Evolutionary conservation across 257 asterid species (phyloP).

Genomic region (Plantago major): DNA sequence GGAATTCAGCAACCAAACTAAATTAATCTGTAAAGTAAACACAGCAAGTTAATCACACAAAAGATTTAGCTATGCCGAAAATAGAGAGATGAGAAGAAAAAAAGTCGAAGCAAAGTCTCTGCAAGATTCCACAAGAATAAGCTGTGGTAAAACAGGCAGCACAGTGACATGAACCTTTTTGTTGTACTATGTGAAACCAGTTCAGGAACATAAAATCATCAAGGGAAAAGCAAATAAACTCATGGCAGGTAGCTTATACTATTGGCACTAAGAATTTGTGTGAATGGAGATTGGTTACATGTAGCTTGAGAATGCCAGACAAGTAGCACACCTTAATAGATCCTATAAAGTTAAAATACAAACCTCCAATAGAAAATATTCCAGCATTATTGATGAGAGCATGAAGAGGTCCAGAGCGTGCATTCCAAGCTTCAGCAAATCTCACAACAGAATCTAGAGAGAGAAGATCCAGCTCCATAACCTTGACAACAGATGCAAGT

Average conservation of each 20-base stretch:
- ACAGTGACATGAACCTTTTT: neutral
- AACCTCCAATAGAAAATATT: slow-evolving; percentile 85
- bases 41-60: too few relatives aligned
- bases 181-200: neutral
- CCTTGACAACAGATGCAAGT: slow-evolving; percentile 36
- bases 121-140: too few relatives aligned
- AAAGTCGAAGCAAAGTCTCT: too few relatives aligned
- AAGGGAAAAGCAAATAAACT: slow-evolving; percentile 4
- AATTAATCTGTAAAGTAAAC: neutral
- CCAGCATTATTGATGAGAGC: slow-evolving; percentile 94
- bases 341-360: slow-evolving; percentile 6
- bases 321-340: slow-evolving; percentile 12
- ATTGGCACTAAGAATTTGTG: neutral
- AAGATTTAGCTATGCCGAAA: neutral
- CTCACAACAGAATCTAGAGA: slow-evolving; percentile 85
- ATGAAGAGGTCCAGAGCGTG: slow-evolving; percentile 65
- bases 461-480: slow-evolving; percentile 88
- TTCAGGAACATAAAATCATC: neutral
- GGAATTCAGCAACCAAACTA: neutral
- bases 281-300: neutral
- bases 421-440: slow-evolving; percentile 83
- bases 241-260: too few relatives aligned
- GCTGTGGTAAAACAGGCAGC: neutral
- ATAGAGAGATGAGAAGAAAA: too few relatives aligned
- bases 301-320: neutral